These are phyloP conservation scores for Physcomitrellopsis africana DNA, from an alignment of 225 moss, liverwort and hornwort genomes.

Conservation along the genomic window DNA sequence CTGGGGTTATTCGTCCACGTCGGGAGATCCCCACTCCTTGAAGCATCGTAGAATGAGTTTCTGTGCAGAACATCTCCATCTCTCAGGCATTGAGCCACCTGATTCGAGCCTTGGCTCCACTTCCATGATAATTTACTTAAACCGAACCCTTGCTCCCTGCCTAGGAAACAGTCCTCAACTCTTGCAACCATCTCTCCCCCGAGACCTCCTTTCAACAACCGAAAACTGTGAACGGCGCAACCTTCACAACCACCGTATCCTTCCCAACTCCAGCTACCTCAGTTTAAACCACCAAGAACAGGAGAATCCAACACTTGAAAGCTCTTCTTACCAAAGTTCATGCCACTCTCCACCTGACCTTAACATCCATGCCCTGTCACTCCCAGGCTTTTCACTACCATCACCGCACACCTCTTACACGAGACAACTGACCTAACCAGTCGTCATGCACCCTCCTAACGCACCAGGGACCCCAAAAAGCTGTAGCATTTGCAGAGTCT, in stretches of 20 bases:
- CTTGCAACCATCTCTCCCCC: constrained; percentile 56
- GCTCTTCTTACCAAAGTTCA: constrained; percentile 30
- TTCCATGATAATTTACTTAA: constrained; percentile 40
- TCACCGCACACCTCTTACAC: too few species aligned
- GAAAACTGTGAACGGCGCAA: too few species aligned
- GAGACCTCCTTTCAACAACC: neutral
- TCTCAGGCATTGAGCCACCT: constrained; percentile 23
- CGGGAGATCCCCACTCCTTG: constrained; percentile 48
- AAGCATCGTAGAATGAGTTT: constrained; percentile 41
- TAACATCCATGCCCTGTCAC: constrained; percentile 29
- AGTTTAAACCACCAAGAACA: neutral
- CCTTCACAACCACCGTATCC: neutral
- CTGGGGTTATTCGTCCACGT: constrained; percentile 29
- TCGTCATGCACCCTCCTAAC: constrained; percentile 43
- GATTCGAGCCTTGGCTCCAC: constrained; percentile 34
- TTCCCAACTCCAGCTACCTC: neutral
- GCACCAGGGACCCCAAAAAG: constrained; percentile 28
- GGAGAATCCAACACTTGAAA: neutral
- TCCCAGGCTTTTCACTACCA: neutral
- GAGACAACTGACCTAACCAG: constrained; percentile 22
- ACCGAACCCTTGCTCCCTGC: constrained; percentile 46
- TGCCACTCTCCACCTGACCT: constrained; percentile 43
- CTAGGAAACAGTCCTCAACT: constrained; percentile 51
- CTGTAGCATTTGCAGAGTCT: constrained; percentile 34
- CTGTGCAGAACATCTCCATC: constrained; percentile 37